These are phyloP conservation scores for Maudiozyma serrabonitensis DNA, from an alignment of 805 yeast genomes.

Conservation along the genomic window DNA sequence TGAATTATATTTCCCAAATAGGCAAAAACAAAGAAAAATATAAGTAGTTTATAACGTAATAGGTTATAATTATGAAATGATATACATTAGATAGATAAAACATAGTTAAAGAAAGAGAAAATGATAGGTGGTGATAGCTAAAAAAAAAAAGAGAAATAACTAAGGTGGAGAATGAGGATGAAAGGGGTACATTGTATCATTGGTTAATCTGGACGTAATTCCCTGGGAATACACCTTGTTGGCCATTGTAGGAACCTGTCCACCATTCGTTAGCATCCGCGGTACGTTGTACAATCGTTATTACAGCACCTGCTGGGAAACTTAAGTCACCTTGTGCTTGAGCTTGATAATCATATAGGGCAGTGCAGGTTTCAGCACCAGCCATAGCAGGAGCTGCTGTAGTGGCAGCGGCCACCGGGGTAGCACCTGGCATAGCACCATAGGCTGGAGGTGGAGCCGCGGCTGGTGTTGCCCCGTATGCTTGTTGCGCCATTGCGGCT, in stretches of 20 bases:
- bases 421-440: slow-evolving; percentile 4
- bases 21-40: too few species aligned
- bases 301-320: slow-evolving; percentile 80
- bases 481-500: slow-evolving; percentile 2
- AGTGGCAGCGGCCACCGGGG: slow-evolving; percentile 21
- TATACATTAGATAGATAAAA: too few species aligned
- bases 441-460: slow-evolving; percentile 5
- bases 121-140: too few species aligned
- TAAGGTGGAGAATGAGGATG: not conserved
- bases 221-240: slow-evolving; percentile 90
- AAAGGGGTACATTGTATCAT: not conserved
- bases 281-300: slow-evolving; percentile 74
- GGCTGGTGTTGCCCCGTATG: not conserved
- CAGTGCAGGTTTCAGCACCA: slow-evolving; percentile 62
- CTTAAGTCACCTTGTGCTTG: slow-evolving; percentile 89
- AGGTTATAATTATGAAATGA: too few species aligned
- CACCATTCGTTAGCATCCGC: slow-evolving; percentile 93
- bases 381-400: slow-evolving; percentile 31
- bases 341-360: slow-evolving; percentile 83
- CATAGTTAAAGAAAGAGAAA: too few species aligned
- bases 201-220: slow-evolving; percentile 76
- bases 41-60: too few species aligned
- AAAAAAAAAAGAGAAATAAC: not conserved
- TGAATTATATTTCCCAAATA: too few species aligned
- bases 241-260: slow-evolving; percentile 84